phyloP scores from a whole-genome alignment of 1,139 yeast species.

The Kodamaea alishanica region DNA sequence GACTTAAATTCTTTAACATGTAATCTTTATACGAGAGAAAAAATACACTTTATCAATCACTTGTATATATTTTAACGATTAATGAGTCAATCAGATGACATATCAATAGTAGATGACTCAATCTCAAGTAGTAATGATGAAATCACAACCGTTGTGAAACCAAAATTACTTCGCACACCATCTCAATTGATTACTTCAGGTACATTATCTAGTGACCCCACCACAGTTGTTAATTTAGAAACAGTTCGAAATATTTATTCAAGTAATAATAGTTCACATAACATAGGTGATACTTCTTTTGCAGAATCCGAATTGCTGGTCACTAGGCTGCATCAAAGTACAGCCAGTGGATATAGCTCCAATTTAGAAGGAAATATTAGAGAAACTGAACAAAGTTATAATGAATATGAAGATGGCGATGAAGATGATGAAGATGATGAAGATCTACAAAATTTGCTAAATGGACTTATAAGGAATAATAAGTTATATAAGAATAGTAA shows the following conservation, averaged over 20 bases:
- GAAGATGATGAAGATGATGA: slow-evolving; percentile 23
- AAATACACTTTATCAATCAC: no score
- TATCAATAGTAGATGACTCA: no score
- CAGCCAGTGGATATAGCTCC: slow-evolving; percentile 1
- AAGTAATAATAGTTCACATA: slow-evolving; percentile 3
- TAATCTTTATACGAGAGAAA: no score
- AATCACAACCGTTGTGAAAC: no score
- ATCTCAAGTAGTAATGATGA: no score
- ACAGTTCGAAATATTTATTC: slow-evolving; percentile 12
- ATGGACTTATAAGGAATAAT: slow-evolving; percentile 21
- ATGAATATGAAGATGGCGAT: slow-evolving; percentile 9
- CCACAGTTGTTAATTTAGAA: slow-evolving; percentile 21
- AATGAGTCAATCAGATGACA: no score
- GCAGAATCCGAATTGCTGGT: slow-evolving; percentile 1
- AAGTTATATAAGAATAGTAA: not conserved
- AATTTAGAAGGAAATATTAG: not conserved
- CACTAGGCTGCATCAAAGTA: slow-evolving; percentile 4
- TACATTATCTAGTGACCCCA: slow-evolving; percentile 13
- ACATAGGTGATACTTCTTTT: slow-evolving; percentile 1
- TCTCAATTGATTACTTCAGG: not conserved
- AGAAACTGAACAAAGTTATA: slow-evolving; percentile 3
- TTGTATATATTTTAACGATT: no score
- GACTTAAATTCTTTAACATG: no score
- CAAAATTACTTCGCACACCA: no score
- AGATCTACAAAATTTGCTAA: slow-evolving; percentile 26